Percentiles rank a stretch among this genome's conserved stretches.
Conservation (phyloP, 2,329 filamentous ascomycete genomes). For the Fusarium udum region DNA sequence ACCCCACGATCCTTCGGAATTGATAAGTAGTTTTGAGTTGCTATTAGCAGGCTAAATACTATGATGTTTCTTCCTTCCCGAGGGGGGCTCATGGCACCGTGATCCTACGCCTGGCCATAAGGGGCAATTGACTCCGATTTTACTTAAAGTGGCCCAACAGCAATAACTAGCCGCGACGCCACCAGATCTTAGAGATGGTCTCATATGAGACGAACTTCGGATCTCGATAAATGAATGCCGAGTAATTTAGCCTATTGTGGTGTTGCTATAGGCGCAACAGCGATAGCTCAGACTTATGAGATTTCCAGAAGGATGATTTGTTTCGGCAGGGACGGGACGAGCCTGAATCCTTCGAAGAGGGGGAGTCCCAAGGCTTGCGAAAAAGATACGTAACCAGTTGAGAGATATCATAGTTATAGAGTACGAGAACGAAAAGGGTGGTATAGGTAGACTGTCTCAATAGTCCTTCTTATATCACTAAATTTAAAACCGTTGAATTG, state of each 20-base stretch:
- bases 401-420: neutral
- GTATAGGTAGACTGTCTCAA: neutral
- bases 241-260: neutral
- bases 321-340: neutral
- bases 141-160: neutral
- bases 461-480: neutral
- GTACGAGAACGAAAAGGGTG: fast-evolving
- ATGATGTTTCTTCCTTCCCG: neutral
- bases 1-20: neutral
- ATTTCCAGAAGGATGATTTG: neutral
- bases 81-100: neutral
- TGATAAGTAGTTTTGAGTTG: neutral
- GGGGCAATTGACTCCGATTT: neutral
- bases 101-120: neutral
- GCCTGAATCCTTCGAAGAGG: neutral
- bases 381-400: neutral
- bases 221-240: neutral
- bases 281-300: neutral
- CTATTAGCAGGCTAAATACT: slow-evolving; percentile 2
- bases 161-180: neutral
- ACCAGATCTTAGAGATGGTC: neutral
- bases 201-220: neutral
- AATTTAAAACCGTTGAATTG: too few species aligned
- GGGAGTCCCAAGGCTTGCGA: neutral
- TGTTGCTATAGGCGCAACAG: fast-evolving